phyloP scores from a whole-genome alignment of 1,139 yeast genomes.

The Zygoascus meyerae region DNA sequence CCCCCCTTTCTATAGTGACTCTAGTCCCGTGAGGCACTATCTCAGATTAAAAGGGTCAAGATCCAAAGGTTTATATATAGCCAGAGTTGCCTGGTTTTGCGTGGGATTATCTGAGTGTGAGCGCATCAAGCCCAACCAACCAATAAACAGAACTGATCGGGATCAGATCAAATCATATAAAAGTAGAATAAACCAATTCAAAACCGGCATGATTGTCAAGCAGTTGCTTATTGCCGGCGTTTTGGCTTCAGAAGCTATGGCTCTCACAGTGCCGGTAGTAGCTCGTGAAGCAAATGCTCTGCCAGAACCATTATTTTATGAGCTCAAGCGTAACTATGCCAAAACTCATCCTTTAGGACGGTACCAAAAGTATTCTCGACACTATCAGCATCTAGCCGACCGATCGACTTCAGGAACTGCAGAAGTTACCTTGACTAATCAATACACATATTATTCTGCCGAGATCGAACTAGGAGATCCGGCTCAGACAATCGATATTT shows the following conservation, averaged over 20 bases:
- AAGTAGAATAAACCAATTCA: no score
- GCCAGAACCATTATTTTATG: not conserved
- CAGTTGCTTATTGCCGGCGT: not conserved
- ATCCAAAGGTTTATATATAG: no score
- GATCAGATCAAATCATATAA: no score
- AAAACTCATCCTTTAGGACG: conserved; percentile 1
- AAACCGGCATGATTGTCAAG: no score
- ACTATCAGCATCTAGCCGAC: not conserved
- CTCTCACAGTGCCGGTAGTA: not conserved
- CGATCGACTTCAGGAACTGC: conserved; percentile 6
- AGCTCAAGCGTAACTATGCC: not conserved
- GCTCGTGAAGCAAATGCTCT: not conserved
- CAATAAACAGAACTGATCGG: no score
- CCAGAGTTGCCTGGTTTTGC: no score
- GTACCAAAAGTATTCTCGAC: not conserved
- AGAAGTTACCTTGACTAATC: conserved; percentile 18
- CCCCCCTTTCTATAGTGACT: no score
- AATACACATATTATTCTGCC: conserved; percentile 33
- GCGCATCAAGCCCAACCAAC: no score
- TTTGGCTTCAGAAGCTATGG: not conserved
- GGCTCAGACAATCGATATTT: conserved; percentile 31
- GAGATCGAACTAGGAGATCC: conserved; percentile 37
- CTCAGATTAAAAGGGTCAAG: no score
- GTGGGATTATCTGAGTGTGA: no score
- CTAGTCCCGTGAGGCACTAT: no score